phyloP scores from a whole-genome alignment of 208 protist genomes.

The Leishmania martiniquensis region DNA sequence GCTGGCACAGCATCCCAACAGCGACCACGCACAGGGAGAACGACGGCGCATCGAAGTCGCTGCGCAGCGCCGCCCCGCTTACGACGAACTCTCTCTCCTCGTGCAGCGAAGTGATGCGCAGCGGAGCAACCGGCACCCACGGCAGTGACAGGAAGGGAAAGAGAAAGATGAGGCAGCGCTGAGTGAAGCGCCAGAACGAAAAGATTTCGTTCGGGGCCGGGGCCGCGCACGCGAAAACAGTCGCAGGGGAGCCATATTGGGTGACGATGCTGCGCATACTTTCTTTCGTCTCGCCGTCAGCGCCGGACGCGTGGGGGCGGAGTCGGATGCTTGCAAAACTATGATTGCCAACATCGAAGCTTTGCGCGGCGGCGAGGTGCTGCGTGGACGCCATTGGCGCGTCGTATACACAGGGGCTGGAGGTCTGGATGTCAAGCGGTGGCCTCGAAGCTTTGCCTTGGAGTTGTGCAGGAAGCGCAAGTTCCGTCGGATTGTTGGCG shows the following conservation, averaged over 20 bases:
- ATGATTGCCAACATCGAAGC: constrained; percentile 15
- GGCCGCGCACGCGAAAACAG: constrained; percentile 57
- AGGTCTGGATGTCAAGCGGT: constrained; percentile 21
- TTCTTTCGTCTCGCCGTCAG: constrained; percentile 20
- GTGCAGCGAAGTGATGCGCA: constrained; percentile 56
- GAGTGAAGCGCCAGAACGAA: constrained; percentile 35
- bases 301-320: constrained; percentile 16
- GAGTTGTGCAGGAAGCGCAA: constrained; percentile 2
- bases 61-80: constrained; percentile 71
- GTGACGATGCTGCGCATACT: neutral
- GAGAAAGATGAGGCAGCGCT: constrained; percentile 57
- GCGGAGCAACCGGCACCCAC: constrained; percentile 48
- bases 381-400: neutral
- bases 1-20: constrained; percentile 49
- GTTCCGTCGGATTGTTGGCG: constrained; percentile 10
- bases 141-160: constrained; percentile 81
- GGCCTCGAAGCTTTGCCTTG: constrained; percentile 2
- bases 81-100: constrained; percentile 86
- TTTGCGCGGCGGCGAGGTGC: neutral
- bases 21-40: constrained; percentile 47
- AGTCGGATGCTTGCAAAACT: constrained; percentile 26
- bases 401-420: neutral
- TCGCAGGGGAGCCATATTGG: constrained; percentile 32
- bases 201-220: constrained; percentile 63
- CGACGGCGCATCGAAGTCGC: constrained; percentile 63